Evolutionary conservation across 305 asterid genomes (phyloP).

Genomic region (Solanum chacoense): DNA sequence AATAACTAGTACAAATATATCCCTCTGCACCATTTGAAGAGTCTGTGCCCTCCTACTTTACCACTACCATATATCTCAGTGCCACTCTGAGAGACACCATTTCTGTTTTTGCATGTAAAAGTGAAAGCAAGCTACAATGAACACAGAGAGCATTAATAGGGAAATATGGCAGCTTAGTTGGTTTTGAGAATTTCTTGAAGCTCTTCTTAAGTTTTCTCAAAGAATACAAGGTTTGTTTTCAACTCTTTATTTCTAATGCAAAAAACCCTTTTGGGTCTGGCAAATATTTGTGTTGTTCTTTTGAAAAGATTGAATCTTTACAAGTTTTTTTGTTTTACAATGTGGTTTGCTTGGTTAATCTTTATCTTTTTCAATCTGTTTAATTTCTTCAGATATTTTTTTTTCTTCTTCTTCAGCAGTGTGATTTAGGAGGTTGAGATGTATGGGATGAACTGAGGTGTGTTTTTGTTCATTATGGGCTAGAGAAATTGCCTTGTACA

Average conservation of each 20-base stretch:
- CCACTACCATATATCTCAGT: neutral
- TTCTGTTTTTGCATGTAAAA: neutral
- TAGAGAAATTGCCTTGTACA: neutral
- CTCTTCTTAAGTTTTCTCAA: neutral
- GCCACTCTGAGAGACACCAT: neutral
- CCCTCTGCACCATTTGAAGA: neutral
- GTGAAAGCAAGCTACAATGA: neutral
- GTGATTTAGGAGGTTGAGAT: neutral
- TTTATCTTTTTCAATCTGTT: neutral
- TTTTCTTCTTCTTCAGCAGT: neutral
- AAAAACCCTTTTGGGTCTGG: neutral
- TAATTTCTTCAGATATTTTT: neutral
- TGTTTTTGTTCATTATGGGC: neutral
- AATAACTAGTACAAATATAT: neutral
- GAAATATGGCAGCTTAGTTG: neutral
- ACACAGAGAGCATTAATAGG: neutral
- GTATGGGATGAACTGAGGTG: neutral
- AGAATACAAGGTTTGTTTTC: neutral
- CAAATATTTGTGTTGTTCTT: neutral
- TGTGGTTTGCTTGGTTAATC: neutral
- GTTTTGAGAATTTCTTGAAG: neutral
- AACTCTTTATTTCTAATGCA: neutral
- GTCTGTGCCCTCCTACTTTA: neutral
- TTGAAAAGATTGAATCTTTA: neutral
- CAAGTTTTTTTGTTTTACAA: neutral